These are phyloP conservation scores for Citrullus amarus DNA, from an alignment of 306 rosid genomes.

Conservation along the genomic window DNA sequence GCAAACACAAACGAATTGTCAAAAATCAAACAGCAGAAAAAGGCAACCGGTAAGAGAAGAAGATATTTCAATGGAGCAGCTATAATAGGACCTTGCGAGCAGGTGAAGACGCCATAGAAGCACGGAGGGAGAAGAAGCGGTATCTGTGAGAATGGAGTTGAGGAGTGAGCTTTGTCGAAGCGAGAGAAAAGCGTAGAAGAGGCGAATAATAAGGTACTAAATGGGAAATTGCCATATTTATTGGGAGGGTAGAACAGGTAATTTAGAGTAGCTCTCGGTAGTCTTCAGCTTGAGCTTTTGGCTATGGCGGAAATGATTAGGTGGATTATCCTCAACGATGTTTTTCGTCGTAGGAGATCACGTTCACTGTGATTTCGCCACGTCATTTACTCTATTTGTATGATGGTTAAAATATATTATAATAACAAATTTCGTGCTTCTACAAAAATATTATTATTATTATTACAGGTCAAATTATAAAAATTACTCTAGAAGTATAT, in stretches of 20 bases:
- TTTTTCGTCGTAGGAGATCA: neutral
- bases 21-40: neutral
- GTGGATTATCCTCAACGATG: neutral
- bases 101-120: constrained; percentile 33
- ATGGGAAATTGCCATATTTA: constrained; percentile 33
- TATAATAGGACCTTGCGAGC: constrained; percentile 3
- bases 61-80: neutral
- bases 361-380: neutral
- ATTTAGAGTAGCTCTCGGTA: constrained; percentile 2
- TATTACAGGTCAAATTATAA: no score
- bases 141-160: constrained; percentile 3
- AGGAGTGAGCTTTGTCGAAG: neutral
- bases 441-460: no score
- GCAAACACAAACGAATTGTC: neutral
- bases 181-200: constrained; percentile 10
- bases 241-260: constrained; percentile 8
- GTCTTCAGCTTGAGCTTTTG: neutral
- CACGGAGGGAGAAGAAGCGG: constrained; percentile 20
- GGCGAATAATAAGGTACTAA: constrained; percentile 7
- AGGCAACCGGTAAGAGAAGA: neutral
- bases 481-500: no score
- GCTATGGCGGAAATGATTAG: constrained; percentile 6
- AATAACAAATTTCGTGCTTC: no score
- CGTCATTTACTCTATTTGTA: neutral
- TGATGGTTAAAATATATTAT: no score